These are phyloP conservation scores for Verticillium isaacii DNA, from an alignment of 2,329 filamentous ascomycete genomes.

Conservation along the genomic window DNA sequence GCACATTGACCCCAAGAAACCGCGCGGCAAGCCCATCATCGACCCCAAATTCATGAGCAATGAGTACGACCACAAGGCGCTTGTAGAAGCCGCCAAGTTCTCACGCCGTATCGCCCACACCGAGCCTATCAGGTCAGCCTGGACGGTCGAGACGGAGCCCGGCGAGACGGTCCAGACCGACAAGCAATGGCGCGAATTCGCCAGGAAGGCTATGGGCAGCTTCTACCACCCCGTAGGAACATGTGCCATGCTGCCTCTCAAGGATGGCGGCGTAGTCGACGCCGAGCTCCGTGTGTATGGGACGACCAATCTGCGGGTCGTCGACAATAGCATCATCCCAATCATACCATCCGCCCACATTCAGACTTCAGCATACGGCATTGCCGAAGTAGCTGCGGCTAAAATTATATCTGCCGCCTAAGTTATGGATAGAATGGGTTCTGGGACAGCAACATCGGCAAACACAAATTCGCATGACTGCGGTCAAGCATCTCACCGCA, in stretches of 20 bases:
- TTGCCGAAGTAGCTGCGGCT: slow-evolving; percentile 32
- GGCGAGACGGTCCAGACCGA: slow-evolving; percentile 6
- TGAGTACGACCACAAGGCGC: slow-evolving; percentile 23
- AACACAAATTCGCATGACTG: too few species aligned
- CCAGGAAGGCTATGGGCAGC: slow-evolving; percentile 3
- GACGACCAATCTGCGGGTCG: slow-evolving; percentile 34
- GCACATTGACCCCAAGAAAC: slow-evolving; percentile 21
- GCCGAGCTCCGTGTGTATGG: slow-evolving; percentile 34
- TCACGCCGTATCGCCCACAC: slow-evolving; percentile 12
- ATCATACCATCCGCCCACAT: slow-evolving; percentile 38
- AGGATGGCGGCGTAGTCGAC: slow-evolving; percentile 34
- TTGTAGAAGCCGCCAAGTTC: slow-evolving; percentile 22
- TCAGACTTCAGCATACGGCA: slow-evolving; percentile 41
- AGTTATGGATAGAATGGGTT: not conserved
- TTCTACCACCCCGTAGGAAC: slow-evolving; percentile 33
- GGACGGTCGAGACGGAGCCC: slow-evolving; percentile 8
- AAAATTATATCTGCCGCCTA: slow-evolving; percentile 5
- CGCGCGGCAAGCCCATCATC: slow-evolving; percentile 20
- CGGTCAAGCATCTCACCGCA: too few species aligned
- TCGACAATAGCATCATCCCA: slow-evolving; percentile 37
- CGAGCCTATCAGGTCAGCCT: slow-evolving; percentile 3
- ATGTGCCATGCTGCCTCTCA: slow-evolving; percentile 32
- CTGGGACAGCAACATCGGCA: not conserved
- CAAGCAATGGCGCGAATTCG: slow-evolving; percentile 5
- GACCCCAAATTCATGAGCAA: slow-evolving; percentile 21